Evolutionary conservation across 257 asterid genomes (phyloP).

Genomic region (Scutellaria baicalensis): DNA sequence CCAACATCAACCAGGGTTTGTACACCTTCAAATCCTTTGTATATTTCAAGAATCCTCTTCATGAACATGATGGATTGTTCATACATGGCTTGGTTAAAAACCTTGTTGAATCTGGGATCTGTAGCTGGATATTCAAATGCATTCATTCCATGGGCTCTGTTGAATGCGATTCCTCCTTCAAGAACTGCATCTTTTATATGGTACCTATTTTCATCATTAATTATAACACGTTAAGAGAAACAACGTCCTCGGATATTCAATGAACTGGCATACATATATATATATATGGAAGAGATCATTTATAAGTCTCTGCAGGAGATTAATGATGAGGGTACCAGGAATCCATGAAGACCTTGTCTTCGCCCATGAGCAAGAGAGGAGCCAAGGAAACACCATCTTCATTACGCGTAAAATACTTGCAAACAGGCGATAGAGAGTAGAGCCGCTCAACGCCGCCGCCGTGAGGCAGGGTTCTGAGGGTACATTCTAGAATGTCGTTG

Average conservation of each 20-base stretch:
- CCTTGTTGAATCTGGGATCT: conserved; percentile 43
- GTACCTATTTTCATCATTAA: conserved; percentile 16
- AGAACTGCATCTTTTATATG: conserved; percentile 58
- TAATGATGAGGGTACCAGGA: no score
- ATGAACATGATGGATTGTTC: conserved; percentile 38
- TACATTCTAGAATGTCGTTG: conserved; percentile 23
- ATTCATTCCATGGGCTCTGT: conserved; percentile 46
- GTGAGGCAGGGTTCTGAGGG: neutral
- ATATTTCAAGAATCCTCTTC: conserved; percentile 43
- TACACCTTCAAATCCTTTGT: conserved; percentile 51
- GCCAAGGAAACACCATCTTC: conserved; percentile 32
- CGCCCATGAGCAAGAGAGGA: conserved; percentile 8
- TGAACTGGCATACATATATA: no score
- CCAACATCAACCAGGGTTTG: conserved; percentile 56
- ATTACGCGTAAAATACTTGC: conserved; percentile 38
- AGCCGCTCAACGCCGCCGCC: conserved; percentile 24
- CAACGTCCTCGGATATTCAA: no score
- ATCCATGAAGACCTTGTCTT: conserved; percentile 33
- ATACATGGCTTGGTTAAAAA: conserved; percentile 52
- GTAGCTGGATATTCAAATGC: conserved; percentile 50
- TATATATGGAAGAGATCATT: no score
- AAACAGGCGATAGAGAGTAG: conserved; percentile 39
- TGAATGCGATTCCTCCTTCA: conserved; percentile 62
- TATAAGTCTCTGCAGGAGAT: no score
- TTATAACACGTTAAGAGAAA: neutral